Percentiles rank a stretch among this genome's conserved stretches.
Conservation (phyloP, 1,284 basidiomycete species). For the Stereum hirsutum region DNA sequence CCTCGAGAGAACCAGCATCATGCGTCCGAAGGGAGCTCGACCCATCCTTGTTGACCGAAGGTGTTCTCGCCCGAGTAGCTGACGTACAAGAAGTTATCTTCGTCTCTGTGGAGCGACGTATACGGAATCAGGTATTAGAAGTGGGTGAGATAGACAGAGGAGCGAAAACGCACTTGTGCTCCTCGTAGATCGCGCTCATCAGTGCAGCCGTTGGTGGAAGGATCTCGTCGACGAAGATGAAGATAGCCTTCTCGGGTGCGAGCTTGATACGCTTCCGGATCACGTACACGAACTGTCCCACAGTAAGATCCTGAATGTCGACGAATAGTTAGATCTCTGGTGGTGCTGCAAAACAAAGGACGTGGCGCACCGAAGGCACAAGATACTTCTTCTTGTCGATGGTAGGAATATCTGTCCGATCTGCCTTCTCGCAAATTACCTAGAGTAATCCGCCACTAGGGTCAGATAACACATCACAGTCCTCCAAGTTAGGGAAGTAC, state of each 20-base stretch:
- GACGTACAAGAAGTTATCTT: constrained; percentile 94
- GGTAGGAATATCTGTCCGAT: constrained; percentile 96
- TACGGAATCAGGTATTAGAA: constrained; percentile 12
- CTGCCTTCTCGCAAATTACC: constrained; percentile 99
- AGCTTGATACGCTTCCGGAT: constrained; percentile 99
- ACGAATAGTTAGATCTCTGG: constrained; percentile 1
- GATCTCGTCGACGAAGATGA: constrained; percentile 98
- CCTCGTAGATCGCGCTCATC: constrained; percentile 99
- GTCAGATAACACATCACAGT: constrained; percentile 8
- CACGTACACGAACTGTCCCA: constrained; percentile 99
- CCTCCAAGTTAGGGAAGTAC: constrained; percentile 22
- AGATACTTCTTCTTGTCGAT: constrained; percentile 99
- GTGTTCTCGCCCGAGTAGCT: constrained; percentile 98
- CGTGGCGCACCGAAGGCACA: constrained; percentile 77
- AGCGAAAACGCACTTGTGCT: constrained; percentile 78
- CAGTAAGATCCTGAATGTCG: constrained; percentile 78
- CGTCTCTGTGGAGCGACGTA: constrained; percentile 69
- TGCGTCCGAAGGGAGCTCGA: constrained; percentile 12
- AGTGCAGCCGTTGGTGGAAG: constrained; percentile 96
- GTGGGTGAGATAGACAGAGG: not conserved
- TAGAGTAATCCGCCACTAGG: constrained; percentile 26
- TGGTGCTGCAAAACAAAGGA: constrained; percentile 1
- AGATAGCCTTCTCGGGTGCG: constrained; percentile 98
- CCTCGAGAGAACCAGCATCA: constrained; percentile 5
- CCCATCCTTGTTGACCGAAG: constrained; percentile 47